Evolutionary conservation across 768 basidiomycete species (phyloP), one percentile per base, ranked within the genome.

Genomic region (Phylloporus sp.): DNA sequence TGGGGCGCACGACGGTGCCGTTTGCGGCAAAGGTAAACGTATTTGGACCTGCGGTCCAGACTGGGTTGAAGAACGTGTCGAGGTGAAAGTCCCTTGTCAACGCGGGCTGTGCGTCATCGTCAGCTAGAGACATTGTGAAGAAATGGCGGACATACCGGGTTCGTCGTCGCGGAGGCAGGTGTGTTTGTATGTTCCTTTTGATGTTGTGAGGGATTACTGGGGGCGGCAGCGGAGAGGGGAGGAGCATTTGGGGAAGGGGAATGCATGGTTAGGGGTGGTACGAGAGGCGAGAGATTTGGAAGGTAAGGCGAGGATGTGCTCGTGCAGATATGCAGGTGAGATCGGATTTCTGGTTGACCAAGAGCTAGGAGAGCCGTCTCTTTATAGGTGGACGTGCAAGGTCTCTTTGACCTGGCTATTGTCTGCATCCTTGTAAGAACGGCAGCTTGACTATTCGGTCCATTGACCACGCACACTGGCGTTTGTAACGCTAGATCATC

Each of bases 21-120:
- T 46, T 27, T 18, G 48, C 2, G 31, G 39, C 24, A 20, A 54
- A 56, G 3, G 44, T 46, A 32, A 56, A 54, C 27, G 54, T 52
- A 15, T 51, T 10, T 13, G 52, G 50, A 3, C 54, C 44, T 0
- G 49, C 23, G 38, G 17, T 58, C 73, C 78, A 22, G 61, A 70
- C 22, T 54, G 55, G 28, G 52, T 71, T 42, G 65, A 71, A 38
- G 74, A 77, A 46, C 64, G 71, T 27, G 73, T 80, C 51, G 62
- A 70, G 24, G 72, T 78, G 55, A 73, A 81, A 61, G 79, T 83
- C 62, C 0, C 15, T 21, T 28, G 48, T 33, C 14, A 9, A 24
- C 13, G 5, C 20, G 20, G 34, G 26, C 48, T 54, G 21, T 1
- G 3, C 14, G 6, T 38, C 17, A 8, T 26, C 11, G 28, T 56